Percentiles rank a stretch among this genome's conserved stretches.
phyloP scores from a whole-genome alignment of 2,329 filamentous ascomycete species.

The Sclerotinia trifoliorum region DNA sequence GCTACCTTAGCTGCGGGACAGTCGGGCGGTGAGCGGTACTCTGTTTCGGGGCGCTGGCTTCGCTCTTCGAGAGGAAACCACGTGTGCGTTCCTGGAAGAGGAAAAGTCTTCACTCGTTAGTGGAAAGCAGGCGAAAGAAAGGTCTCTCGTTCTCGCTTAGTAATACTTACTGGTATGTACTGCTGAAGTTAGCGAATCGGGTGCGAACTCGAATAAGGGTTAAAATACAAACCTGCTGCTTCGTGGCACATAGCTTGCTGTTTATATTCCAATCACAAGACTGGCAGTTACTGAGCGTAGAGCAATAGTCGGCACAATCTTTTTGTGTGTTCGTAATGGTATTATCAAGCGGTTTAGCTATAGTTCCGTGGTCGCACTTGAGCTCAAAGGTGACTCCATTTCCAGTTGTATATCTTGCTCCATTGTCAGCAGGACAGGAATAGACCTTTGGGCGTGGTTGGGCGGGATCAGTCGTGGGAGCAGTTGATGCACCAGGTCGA shows the following conservation, averaged over 20 bases:
- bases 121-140: background rate
- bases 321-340: background rate
- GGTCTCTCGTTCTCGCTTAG: background rate
- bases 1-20: conserved; percentile 1
- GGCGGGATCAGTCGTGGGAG: background rate
- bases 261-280: background rate
- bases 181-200: background rate
- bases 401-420: conserved; percentile 4
- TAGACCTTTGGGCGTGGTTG: conserved; percentile 4
- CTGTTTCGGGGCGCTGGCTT: background rate
- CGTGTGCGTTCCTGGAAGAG: conserved; percentile 10
- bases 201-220: background rate
- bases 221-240: background rate
- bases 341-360: background rate
- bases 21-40: conserved; percentile 1
- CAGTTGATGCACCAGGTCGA: background rate
- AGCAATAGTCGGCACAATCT: conserved; percentile 12
- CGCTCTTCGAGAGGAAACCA: conserved; percentile 16
- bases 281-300: background rate
- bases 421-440: conserved; percentile 10
- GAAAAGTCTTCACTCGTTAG: conserved; percentile 12
- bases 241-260: background rate
- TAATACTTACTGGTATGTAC: conserved; percentile 14
- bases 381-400: conserved; percentile 14
- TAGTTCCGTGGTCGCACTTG: conserved; percentile 3